These are phyloP conservation scores for Avena eriantha DNA, from an alignment of 176 grass and related monocot species.

Conservation along the genomic window DNA sequence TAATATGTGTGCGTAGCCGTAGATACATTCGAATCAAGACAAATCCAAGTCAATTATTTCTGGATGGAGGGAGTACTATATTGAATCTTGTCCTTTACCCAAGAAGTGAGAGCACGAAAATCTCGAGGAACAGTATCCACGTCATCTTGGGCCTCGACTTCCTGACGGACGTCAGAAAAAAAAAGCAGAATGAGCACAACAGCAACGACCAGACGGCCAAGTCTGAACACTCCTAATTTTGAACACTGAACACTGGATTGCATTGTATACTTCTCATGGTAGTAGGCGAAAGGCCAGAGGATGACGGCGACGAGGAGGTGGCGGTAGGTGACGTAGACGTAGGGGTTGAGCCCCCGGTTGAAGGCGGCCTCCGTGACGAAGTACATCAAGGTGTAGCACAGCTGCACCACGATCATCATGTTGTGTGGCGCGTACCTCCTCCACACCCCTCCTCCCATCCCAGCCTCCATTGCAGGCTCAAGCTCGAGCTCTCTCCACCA, in stretches of 20 bases:
- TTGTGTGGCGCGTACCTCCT: constrained; percentile 67
- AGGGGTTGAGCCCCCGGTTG: constrained; percentile 72
- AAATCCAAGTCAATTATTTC: too few relatives aligned
- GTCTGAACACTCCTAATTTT: not conserved
- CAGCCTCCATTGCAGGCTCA: not conserved
- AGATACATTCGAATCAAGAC: too few relatives aligned
- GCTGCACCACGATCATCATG: constrained; percentile 71
- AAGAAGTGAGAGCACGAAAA: constrained; percentile 75
- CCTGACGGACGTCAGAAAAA: constrained; percentile 34
- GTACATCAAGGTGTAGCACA: constrained; percentile 90
- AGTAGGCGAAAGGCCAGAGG: constrained; percentile 76
- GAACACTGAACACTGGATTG: not conserved
- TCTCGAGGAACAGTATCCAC: constrained; percentile 70
- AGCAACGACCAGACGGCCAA: not conserved
- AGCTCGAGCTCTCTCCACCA: not conserved
- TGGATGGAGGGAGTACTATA: too few relatives aligned
- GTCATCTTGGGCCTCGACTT: constrained; percentile 81
- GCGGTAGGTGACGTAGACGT: constrained; percentile 82
- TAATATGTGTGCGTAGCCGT: too few relatives aligned
- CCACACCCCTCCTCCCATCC: not conserved
- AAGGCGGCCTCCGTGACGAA: constrained; percentile 87
- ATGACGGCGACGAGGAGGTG: constrained; percentile 66
- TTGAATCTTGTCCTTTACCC: constrained; percentile 51
- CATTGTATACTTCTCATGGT: constrained; percentile 66
- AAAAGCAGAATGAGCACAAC: not conserved